Base-by-base conservation (phyloP, 2,329 filamentous ascomycete species). In the Pseudogymnoascus sp. region DNA sequence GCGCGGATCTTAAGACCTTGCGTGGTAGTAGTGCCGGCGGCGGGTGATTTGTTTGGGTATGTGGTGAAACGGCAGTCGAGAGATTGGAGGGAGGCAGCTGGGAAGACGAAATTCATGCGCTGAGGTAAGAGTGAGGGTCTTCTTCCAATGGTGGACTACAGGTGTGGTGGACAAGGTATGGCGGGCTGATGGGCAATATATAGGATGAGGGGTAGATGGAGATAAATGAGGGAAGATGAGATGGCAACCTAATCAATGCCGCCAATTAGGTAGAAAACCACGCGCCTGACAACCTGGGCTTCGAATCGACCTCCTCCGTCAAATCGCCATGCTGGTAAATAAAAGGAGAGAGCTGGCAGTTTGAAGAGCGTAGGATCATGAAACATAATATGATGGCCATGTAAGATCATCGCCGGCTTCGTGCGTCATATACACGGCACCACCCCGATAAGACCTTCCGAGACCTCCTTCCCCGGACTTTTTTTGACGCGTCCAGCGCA, bases 351-450 rank as follows among this genome's bases (percentile, higher is more conserved):
- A 55, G 29, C 29, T 33, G 27, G 48, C 29, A 33, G 29, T 33
- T 55, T 55, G 48, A 33, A 55, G 33, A 55, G 12, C 15, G 29
- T 55, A 55, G 29, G 29, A 33, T 27, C 7, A 13, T 55, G 48
- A 55, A 55, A 35, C n/a, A 17, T 13, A 36, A 55, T 31, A 48
- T 48, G 21, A 55, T 31, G n/a, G 44, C 27, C 44, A 33, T 55
- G 33, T 33, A 55, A 55, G 48, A 55, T 55, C 48, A 55, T 55
- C 48, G 29, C 29, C 2, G 29, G 29, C 29, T n/a, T 33, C 29
- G 48, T 55, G 48, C 48, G 48, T 55, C 48, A 55, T 55, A 55
- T 55, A 55, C 48, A 55, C 29, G 48, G 48, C n/a, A 55, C 3
- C n/a, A 29, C 48, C 59, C 25, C 59, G 29, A 29, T 39, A 42